Base-by-base conservation (phyloP, 345 rosid genomes). In the Salix arbutifolia region DNA sequence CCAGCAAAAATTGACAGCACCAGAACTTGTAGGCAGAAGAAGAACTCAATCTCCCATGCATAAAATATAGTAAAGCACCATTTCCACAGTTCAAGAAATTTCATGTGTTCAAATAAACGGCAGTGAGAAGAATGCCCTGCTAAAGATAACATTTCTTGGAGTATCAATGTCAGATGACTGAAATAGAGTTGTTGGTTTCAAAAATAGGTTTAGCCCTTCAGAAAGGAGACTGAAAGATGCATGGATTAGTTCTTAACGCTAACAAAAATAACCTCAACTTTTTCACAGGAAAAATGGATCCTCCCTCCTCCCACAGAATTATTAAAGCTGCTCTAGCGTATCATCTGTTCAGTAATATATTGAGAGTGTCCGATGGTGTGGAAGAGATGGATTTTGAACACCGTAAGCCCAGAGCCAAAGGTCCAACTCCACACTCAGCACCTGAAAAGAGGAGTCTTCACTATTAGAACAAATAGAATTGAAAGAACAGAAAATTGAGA, bases 361-460 rank as follows among this genome's bases (percentile, higher is more conserved):
- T 2, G 95, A 88, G 76, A 92, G 91, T 0, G 92, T 89, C 30
- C 91, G 84, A 73, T 92, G 94, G 73, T 88, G 89, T 79, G 71
- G 90, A 33, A 92, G 86, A 28, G 90, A 87, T 21, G 87, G 81
- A 50, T 77, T 80, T 69, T 79, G 89, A 66, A 92, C 83, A 14
- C 94, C 94, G 26, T 81, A 82, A 71, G 94, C 85, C 94, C 94
- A 92, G 35, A 92, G 93, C 97, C 97, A 92, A 72, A 92, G 94
- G 85, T 92, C 97, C 84, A 92, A 79, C 81, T 92, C 94, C 77
- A 87, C 84, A 74, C 91, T 90, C 52, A 87, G 83, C 75, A 90
- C 94, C 97, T 91, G 90, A 4, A 28, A 28, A 28, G 46, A 19
- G 50, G 4, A 44, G 50, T 44, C 50, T 44, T 44, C 50, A 4